A percentile compares a stretch with the other conserved stretches of the same genome.
Conservation (phyloP, 176 grass and related monocot genomes). For the Lolium rigidum region DNA sequence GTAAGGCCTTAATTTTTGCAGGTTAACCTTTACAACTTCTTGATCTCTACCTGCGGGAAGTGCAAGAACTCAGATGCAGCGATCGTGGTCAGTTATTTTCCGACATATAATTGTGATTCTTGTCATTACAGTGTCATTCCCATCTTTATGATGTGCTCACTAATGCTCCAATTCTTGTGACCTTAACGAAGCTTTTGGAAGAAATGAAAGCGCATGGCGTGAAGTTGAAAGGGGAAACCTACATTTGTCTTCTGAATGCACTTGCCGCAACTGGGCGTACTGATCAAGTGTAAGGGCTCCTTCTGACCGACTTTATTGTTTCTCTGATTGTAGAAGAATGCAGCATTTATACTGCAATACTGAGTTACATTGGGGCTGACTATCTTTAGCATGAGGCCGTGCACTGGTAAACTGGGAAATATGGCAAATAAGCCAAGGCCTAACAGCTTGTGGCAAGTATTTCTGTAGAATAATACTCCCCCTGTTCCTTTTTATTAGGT, state of each 20-base stretch:
- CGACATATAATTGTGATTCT: neutral
- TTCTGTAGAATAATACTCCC: constrained; percentile 13
- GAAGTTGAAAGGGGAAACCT: constrained; percentile 95
- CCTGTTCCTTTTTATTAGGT: neutral
- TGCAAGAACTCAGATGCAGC: constrained; percentile 87
- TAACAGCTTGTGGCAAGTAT: constrained; percentile 8
- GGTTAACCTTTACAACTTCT: constrained; percentile 99
- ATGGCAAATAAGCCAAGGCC: constrained; percentile 34
- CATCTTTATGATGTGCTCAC: neutral
- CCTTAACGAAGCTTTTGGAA: constrained; percentile 83
- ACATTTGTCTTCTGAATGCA: constrained; percentile 93
- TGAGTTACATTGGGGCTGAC: neutral
- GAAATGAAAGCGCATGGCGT: constrained; percentile 92
- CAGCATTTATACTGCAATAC: neutral
- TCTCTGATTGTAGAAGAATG: constrained; percentile 16
- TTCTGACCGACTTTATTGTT: neutral
- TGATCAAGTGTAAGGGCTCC: constrained; percentile 85
- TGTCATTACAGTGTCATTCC: neutral
- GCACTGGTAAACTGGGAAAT: neutral
- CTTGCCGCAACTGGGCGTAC: constrained; percentile 75
- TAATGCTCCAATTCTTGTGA: constrained; percentile 28
- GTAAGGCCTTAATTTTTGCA: constrained; percentile 56
- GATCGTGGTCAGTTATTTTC: constrained; percentile 68
- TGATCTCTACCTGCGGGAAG: constrained; percentile 94
- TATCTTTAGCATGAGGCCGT: constrained; percentile 22